A percentile compares a stretch with the other conserved stretches of the same genome.
Conservation (phyloP, 768 basidiomycete species). For the Rhizopogon vinicolor region DNA sequence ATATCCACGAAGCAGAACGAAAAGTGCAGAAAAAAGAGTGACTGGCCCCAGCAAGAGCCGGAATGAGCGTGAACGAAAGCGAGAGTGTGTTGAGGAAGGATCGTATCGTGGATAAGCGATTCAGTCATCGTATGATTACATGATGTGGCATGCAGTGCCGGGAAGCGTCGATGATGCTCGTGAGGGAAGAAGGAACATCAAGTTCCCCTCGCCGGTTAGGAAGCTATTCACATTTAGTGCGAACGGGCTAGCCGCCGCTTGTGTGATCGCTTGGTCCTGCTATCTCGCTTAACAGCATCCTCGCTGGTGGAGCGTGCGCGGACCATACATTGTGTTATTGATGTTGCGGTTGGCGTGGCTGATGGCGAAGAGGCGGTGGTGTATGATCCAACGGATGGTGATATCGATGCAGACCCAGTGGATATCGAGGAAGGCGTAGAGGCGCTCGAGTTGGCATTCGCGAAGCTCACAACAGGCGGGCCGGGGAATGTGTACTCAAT, state of each 20-base stretch:
- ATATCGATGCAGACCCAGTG: constrained; percentile 13
- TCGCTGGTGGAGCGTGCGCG: constrained; percentile 9
- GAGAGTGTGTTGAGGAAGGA: background rate
- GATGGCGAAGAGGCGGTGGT: constrained; percentile 4
- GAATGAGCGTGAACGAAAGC: background rate
- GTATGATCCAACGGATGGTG: constrained; percentile 1
- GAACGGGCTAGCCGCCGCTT: constrained; percentile 19
- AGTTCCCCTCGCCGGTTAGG: background rate
- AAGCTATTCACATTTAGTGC: background rate
- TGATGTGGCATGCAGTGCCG: background rate
- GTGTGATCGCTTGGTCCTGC: constrained; percentile 11
- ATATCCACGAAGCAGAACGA: background rate
- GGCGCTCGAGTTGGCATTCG: constrained; percentile 11
- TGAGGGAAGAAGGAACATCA: background rate
- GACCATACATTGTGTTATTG: constrained; percentile 12
- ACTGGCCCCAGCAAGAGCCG: background rate
- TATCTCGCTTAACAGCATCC: constrained; percentile 13
- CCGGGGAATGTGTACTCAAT: constrained; percentile 50
- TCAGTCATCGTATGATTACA: background rate
- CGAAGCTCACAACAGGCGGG: constrained; percentile 42
- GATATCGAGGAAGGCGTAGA: constrained; percentile 7
- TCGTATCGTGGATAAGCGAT: background rate
- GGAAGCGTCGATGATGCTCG: background rate
- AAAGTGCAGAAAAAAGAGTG: background rate
- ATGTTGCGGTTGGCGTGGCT: constrained; percentile 1